A percentile compares a stretch with the other conserved stretches of the same genome.
These are phyloP conservation scores for Salvia rosmarinus DNA, from an alignment of 257 asterid genomes.

Conservation along the genomic window DNA sequence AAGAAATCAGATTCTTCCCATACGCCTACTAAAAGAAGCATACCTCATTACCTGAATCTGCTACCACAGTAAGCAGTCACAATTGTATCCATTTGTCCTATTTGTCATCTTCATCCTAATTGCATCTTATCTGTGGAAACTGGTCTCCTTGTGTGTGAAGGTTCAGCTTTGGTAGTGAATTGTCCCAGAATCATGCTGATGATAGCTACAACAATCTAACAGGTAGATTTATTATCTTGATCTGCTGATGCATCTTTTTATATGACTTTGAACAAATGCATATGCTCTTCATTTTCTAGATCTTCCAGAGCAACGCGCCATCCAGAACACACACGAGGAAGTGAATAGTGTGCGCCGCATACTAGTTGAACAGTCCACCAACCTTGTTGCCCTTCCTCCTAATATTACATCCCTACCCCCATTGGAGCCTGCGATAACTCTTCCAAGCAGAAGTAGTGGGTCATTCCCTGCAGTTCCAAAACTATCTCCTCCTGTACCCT, in stretches of 20 bases:
- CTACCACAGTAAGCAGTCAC: constrained; percentile 59
- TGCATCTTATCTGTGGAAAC: constrained; percentile 33
- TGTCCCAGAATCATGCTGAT: constrained; percentile 37
- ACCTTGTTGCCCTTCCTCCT: constrained; percentile 61
- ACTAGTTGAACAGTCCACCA: constrained; percentile 61
- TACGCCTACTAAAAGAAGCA: constrained; percentile 43
- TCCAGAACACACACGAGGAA: constrained; percentile 34
- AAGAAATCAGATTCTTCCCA: constrained; percentile 43
- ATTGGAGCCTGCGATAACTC: constrained; percentile 34
- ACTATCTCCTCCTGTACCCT: constrained; percentile 40
- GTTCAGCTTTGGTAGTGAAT: constrained; percentile 47
- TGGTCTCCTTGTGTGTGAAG: constrained; percentile 39
- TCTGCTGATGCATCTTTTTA: neutral
- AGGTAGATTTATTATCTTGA: constrained; percentile 36
- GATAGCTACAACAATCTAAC: constrained; percentile 44
- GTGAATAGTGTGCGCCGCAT: constrained; percentile 54
- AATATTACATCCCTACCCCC: constrained; percentile 35
- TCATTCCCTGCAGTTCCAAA: constrained; percentile 76
- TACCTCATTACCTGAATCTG: constrained; percentile 52
- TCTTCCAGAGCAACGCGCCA: constrained; percentile 45
- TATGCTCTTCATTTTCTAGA: constrained; percentile 43
- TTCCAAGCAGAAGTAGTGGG: constrained; percentile 86
- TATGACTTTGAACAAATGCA: neutral
- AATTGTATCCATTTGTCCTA: constrained; percentile 1
- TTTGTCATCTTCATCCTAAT: constrained; percentile 12